Evolutionary conservation across 1,284 basidiomycete species (phyloP).

Genomic region (Ustilago trichophora): DNA sequence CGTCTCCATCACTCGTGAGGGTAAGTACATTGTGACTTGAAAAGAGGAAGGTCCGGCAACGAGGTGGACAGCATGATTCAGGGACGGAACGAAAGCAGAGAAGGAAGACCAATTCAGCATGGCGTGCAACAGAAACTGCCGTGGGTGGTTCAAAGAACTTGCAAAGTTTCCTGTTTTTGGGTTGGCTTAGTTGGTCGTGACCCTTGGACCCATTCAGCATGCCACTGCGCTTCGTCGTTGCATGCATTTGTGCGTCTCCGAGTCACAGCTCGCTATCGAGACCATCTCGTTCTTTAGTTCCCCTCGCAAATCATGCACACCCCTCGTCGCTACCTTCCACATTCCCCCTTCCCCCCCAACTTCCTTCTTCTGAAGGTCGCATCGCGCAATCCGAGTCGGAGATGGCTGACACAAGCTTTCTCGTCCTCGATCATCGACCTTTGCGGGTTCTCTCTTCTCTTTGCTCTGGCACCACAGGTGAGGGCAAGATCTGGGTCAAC

Average conservation of each 20-base stretch:
- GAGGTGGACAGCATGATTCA: not conserved
- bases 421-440: conserved; percentile 51
- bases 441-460: conserved; percentile 15
- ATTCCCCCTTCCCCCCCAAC: conserved; percentile 28
- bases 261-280: not conserved
- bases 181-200: not conserved
- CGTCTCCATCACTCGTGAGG: conserved; percentile 67
- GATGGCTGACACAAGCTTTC: conserved; percentile 49
- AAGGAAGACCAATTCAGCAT: too few species aligned
- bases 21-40: conserved; percentile 40
- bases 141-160: too few species aligned
- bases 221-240: too few species aligned
- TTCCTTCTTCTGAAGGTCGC: conserved; percentile 21
- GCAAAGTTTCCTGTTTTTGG: not conserved
- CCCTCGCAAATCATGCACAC: conserved; percentile 51
- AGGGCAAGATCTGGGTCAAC: conserved; percentile 68
- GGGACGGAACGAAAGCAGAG: too few species aligned
- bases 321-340: not conserved
- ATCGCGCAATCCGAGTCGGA: conserved; percentile 42
- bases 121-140: too few species aligned
- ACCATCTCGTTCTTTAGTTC: conserved; percentile 30
- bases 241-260: not conserved
- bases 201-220: not conserved
- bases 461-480: conserved; percentile 63
- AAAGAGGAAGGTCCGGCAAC: not conserved